Evolutionary conservation across 2,329 filamentous ascomycete species (phyloP).

Genomic region (Zasmidium angulare): DNA sequence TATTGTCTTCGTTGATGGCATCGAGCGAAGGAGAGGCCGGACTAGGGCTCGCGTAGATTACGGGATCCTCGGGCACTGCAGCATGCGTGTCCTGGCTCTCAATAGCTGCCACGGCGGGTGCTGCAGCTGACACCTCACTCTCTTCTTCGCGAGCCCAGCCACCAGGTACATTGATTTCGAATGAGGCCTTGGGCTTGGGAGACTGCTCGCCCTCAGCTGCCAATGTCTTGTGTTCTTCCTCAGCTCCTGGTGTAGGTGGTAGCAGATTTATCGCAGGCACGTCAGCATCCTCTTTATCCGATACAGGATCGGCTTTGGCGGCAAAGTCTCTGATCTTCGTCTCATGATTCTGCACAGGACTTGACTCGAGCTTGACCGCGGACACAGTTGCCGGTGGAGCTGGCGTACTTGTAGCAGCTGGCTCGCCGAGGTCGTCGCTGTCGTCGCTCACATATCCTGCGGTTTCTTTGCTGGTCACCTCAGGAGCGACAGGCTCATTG

Average conservation of each 20-base stretch:
- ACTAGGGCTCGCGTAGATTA: conserved; percentile 15
- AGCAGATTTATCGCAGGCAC: conserved; percentile 35
- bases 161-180: conserved; percentile 30
- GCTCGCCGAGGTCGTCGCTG: conserved; percentile 24
- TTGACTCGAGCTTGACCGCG: background rate
- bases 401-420: conserved; percentile 13
- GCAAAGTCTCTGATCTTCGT: conserved; percentile 1
- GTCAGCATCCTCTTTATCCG: conserved; percentile 12
- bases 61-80: conserved; percentile 9
- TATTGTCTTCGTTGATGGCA: conserved; percentile 29
- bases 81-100: conserved; percentile 2
- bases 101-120: background rate
- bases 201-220: conserved; percentile 9
- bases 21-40: conserved; percentile 17
- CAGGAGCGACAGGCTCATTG: conserved; percentile 66
- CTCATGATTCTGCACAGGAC: background rate
- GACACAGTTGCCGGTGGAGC: conserved; percentile 8
- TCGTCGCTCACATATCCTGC: conserved; percentile 63
- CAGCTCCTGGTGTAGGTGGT: conserved; percentile 37
- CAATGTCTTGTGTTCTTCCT: conserved; percentile 25
- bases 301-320: background rate
- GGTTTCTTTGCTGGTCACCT: conserved; percentile 66
- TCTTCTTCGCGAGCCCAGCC: conserved; percentile 24
- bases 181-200: conserved; percentile 17
- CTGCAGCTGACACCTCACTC: conserved; percentile 12